These are phyloP conservation scores for Fusarium sp. DNA, from an alignment of 2,329 filamentous ascomycete genomes.

Conservation along the genomic window DNA sequence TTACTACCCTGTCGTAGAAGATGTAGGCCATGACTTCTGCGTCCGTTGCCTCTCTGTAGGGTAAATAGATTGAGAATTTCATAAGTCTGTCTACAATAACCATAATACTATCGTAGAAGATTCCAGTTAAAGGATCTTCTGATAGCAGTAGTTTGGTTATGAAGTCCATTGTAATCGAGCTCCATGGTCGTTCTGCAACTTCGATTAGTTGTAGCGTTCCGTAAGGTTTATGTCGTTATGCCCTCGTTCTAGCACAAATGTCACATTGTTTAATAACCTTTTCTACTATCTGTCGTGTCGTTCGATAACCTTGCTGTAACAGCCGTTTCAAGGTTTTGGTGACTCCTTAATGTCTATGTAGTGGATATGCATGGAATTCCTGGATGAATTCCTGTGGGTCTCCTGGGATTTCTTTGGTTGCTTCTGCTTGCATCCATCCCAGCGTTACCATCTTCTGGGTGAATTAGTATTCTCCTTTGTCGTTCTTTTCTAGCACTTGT, in stretches of 20 bases:
- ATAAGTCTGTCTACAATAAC: background rate
- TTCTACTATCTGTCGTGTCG: accelerated
- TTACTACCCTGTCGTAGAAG: too few species aligned
- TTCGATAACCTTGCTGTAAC: accelerated
- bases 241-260: background rate
- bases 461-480: background rate
- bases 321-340: background rate
- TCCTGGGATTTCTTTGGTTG: too few species aligned
- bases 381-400: too few species aligned
- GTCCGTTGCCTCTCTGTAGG: background rate
- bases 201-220: constrained; percentile 6
- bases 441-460: background rate
- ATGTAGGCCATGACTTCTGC: background rate
- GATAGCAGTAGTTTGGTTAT: background rate
- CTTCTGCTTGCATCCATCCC: too few species aligned
- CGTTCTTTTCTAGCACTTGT: background rate
- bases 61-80: background rate
- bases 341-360: background rate
- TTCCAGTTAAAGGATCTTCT: background rate
- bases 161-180: background rate
- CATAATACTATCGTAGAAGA: background rate
- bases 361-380: background rate
- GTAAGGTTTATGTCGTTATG: constrained; percentile 6
- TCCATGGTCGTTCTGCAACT: constrained; percentile 4
- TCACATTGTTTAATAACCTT: background rate